phyloP scores from a whole-genome alignment of 1,284 basidiomycete genomes.

The Chalciporus piperatoides region DNA sequence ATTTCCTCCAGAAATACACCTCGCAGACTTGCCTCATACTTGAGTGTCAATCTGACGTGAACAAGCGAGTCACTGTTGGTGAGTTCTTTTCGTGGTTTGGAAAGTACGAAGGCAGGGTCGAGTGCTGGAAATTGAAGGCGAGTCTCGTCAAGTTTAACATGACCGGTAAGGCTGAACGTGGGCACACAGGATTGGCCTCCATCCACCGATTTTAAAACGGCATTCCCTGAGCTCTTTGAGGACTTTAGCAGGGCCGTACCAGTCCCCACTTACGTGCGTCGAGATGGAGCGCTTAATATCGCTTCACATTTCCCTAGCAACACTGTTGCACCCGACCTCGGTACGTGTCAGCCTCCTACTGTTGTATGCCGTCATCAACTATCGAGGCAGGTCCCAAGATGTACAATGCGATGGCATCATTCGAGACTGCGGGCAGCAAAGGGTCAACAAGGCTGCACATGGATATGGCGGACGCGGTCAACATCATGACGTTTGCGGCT shows the following conservation, averaged over 20 bases:
- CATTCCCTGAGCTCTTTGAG: conserved; percentile 83
- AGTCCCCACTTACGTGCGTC: conserved; percentile 82
- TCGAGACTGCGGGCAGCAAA: conserved; percentile 59
- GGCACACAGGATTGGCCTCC: conserved; percentile 83
- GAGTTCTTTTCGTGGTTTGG: conserved; percentile 85
- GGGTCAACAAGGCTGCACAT: conserved; percentile 89
- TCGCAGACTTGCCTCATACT: conserved; percentile 68
- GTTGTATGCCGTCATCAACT: conserved; percentile 28
- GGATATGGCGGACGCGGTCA: conserved; percentile 95
- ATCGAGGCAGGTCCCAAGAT: conserved; percentile 64
- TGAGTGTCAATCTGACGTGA: conserved; percentile 74
- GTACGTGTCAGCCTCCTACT: conserved; percentile 33
- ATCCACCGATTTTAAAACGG: conserved; percentile 76
- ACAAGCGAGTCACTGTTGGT: conserved; percentile 60
- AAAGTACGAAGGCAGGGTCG: conserved; percentile 50
- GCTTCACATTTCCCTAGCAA: conserved; percentile 86
- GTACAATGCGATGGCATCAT: conserved; percentile 75
- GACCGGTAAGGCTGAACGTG: conserved; percentile 5
- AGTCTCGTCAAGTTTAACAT: conserved; percentile 26
- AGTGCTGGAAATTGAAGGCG: conserved; percentile 81
- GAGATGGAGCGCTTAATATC: conserved; percentile 86
- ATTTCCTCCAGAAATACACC: conserved; percentile 71
- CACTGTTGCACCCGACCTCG: conserved; percentile 83
- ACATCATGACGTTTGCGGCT: conserved; percentile 83
- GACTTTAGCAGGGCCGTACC: conserved; percentile 85